Evolutionary conservation across 345 rosid species (phyloP).

Genomic region (Cardamine resedifolia): DNA sequence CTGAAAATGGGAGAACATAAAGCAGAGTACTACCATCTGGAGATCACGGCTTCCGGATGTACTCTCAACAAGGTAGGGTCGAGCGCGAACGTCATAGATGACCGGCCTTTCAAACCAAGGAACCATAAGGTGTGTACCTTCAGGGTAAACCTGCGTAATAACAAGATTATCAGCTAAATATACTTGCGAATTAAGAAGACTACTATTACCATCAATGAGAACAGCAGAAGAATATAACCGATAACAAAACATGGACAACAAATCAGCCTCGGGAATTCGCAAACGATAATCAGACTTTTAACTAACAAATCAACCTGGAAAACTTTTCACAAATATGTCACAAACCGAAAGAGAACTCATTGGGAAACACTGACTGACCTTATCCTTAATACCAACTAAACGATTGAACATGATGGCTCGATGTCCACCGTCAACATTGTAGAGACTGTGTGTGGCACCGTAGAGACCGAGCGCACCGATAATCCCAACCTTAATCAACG

Average conservation of each 20-base stretch:
- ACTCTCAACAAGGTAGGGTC: conserved; percentile 83
- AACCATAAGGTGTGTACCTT: conserved; percentile 86
- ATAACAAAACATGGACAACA: not conserved
- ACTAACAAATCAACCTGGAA: not conserved
- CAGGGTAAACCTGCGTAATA: conserved; percentile 71
- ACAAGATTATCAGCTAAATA: not conserved
- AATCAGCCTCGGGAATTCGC: not conserved
- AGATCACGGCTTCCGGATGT: conserved; percentile 96
- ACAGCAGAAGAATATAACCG: not conserved
- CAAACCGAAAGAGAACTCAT: not conserved
- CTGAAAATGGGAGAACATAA: not conserved
- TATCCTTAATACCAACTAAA: conserved; percentile 36
- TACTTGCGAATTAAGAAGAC: not conserved
- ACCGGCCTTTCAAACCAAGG: conserved; percentile 88
- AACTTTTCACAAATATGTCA: not conserved
- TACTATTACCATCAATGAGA: not conserved
- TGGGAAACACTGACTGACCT: conserved; percentile 24
- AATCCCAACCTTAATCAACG: conserved; percentile 66
- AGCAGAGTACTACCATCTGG: conserved; percentile 73
- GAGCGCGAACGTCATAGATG: conserved; percentile 88
- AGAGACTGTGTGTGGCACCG: conserved; percentile 48
- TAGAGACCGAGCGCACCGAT: conserved; percentile 74
- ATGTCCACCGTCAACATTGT: conserved; percentile 41
- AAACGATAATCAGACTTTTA: not conserved
- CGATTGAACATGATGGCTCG: conserved; percentile 43